Evolutionary conservation across 371 early-diverging fungal species (phyloP).

Genomic region (Syncephalastrum sp.): DNA sequence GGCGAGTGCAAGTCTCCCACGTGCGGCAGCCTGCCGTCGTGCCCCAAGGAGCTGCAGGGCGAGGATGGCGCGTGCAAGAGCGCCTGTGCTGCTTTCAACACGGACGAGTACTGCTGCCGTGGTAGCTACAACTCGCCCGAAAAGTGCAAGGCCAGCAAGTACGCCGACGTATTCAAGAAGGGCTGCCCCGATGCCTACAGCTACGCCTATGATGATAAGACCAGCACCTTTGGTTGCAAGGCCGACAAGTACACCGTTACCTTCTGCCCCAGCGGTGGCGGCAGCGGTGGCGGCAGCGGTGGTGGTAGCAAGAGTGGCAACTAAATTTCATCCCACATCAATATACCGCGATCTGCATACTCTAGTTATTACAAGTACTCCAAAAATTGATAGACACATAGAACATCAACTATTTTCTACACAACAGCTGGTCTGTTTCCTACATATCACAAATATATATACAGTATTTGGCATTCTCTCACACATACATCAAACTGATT

Average conservation of each 20-base stretch:
- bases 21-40: conserved; percentile 11
- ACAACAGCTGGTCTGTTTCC: no score
- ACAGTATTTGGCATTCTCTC: no score
- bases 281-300: no score
- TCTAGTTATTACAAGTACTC: no score
- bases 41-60: conserved; percentile 14
- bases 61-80: conserved; percentile 20
- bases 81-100: conserved; percentile 17
- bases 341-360: no score
- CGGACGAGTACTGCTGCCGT: conserved; percentile 19
- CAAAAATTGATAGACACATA: no score
- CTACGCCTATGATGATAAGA: conserved; percentile 36
- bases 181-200: neutral
- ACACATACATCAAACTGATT: no score
- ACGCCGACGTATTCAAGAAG: conserved; percentile 14
- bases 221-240: conserved; percentile 25
- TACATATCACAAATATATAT: no score
- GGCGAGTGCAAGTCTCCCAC: conserved; percentile 16
- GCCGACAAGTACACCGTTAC: conserved; percentile 24
- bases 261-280: conserved; percentile 14
- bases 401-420: no score
- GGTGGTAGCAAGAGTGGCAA: no score
- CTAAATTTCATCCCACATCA: no score
- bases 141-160: conserved; percentile 16
- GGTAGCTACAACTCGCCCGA: conserved; percentile 15